Conservation (phyloP, 345 rosid genomes). For the Fremontodendron californicum region DNA sequence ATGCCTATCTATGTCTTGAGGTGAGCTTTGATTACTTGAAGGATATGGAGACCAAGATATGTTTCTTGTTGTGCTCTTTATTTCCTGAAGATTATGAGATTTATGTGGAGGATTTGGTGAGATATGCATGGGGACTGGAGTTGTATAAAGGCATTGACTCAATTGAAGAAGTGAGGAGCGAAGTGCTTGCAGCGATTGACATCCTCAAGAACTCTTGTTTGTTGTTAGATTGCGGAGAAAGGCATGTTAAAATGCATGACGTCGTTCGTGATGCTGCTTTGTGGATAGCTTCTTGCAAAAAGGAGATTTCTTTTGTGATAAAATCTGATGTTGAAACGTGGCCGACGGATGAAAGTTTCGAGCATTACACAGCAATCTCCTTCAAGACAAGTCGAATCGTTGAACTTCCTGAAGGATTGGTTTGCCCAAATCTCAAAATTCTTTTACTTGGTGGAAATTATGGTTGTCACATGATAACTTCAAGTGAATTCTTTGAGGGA, state of each 20-base stretch:
- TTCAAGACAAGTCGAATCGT: background rate
- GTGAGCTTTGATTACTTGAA: background rate
- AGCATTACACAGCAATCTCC: background rate
- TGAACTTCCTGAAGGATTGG: background rate
- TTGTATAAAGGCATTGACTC: background rate
- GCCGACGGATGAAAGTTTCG: background rate
- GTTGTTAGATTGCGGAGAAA: background rate
- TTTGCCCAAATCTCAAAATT: background rate
- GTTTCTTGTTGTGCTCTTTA: background rate
- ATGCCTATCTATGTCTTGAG: background rate
- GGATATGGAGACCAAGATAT: background rate
- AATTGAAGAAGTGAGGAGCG: background rate
- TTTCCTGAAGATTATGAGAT: background rate
- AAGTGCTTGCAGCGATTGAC: background rate
- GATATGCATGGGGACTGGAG: slow-evolving; percentile 3
- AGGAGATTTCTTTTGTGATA: background rate
- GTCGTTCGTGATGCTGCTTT: background rate
- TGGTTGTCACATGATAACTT: background rate
- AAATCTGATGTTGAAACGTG: background rate
- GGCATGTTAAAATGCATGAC: background rate
- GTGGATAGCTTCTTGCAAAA: background rate
- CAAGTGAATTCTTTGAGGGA: background rate
- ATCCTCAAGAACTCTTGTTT: background rate
- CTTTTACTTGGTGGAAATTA: background rate
- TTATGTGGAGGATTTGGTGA: background rate